phyloP scores from a whole-genome alignment of 257 asterid species.

The Solanum ahanhuiri region DNA sequence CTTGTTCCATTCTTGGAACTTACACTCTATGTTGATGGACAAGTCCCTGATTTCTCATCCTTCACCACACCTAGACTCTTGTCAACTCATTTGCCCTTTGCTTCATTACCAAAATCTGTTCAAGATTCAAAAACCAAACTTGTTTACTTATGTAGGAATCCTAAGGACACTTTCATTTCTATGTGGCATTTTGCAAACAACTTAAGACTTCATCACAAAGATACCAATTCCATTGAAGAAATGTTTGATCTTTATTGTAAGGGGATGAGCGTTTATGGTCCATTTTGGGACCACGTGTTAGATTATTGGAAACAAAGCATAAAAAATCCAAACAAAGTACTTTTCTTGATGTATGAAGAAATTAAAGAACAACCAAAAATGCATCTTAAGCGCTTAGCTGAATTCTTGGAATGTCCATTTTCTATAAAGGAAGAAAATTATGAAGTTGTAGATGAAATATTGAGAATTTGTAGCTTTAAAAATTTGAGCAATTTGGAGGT shows the following conservation, averaged over 20 bases:
- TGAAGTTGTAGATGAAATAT: no score
- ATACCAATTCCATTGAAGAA: background rate
- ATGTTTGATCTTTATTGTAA: conserved; percentile 2
- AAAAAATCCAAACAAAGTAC: background rate
- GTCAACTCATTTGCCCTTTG: no score
- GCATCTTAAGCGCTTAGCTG: background rate
- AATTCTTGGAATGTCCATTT: conserved; percentile 2
- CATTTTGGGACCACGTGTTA: conserved; percentile 1
- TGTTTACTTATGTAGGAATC: no score
- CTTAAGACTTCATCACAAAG: background rate
- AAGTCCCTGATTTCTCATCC: background rate
- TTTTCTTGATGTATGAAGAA: conserved; percentile 9
- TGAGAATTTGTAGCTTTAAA: no score
- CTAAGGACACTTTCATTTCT: background rate
- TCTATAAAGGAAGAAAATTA: background rate
- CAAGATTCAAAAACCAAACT: no score
- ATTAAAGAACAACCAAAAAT: background rate
- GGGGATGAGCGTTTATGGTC: background rate
- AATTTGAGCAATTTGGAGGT: no score
- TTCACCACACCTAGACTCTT: no score
- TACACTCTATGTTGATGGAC: background rate
- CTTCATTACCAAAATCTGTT: no score
- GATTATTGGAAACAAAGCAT: conserved; percentile 1
- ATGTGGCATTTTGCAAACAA: conserved; percentile 3
- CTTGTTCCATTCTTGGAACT: background rate